phyloP scores from a whole-genome alignment of 805 yeast species.

The Wickerhamiella occidentalis region DNA sequence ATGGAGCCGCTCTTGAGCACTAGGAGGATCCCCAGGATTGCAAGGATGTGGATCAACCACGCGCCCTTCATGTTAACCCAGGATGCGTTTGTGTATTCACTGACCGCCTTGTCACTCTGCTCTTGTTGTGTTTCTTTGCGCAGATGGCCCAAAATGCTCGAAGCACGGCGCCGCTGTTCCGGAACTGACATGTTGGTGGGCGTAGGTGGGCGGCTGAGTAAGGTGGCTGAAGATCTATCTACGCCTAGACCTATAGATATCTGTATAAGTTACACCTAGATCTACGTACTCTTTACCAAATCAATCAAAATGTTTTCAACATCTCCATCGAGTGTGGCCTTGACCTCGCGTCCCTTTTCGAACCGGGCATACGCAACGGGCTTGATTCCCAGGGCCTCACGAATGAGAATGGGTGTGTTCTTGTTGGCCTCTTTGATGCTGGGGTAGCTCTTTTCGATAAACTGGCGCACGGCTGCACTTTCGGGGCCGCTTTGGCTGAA shows the following conservation, averaged over 20 bases:
- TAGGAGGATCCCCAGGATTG: constrained; percentile 60
- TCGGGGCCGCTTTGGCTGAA: constrained; percentile 69
- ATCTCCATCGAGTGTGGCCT: constrained; percentile 33
- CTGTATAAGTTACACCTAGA: too few relatives aligned
- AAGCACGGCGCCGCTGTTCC: constrained; percentile 54
- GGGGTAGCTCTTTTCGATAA: constrained; percentile 53
- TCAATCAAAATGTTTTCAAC: constrained; percentile 32
- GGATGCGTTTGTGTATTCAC: constrained; percentile 83
- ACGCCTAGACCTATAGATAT: too few relatives aligned
- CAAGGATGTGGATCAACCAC: constrained; percentile 84
- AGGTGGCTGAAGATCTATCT: too few relatives aligned
- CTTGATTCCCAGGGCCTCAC: constrained; percentile 62
- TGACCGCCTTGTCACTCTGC: constrained; percentile 76
- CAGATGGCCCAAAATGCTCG: constrained; percentile 80
- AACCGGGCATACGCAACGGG: constrained; percentile 69
- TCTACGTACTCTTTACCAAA: constrained; percentile 23
- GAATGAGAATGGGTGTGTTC: constrained; percentile 56
- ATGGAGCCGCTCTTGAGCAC: constrained; percentile 72
- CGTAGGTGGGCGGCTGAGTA: too few relatives aligned
- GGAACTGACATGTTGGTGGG: background rate
- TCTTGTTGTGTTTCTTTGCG: constrained; percentile 89
- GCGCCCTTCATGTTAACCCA: constrained; percentile 96
- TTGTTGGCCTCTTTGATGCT: constrained; percentile 51
- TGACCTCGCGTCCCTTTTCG: constrained; percentile 40
- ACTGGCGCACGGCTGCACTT: constrained; percentile 49